These are phyloP conservation scores for Penicillium antarcticum DNA, from an alignment of 495 filamentous ascomycete species.

Conservation along the genomic window DNA sequence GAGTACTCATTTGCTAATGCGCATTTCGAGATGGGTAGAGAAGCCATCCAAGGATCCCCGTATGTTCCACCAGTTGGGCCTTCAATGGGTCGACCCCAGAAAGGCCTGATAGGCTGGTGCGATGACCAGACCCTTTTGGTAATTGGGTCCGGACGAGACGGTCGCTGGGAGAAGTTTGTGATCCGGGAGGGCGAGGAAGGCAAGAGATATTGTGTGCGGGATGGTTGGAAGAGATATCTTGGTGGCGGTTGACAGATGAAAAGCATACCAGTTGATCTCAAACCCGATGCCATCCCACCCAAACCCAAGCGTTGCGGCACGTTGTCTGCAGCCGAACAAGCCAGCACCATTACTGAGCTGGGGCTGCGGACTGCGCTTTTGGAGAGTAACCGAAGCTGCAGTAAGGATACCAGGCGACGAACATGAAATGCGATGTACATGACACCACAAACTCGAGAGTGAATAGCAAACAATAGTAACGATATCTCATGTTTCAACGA, in stretches of 20 bases:
- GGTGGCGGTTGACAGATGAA: slow-evolving; percentile 36
- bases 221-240: slow-evolving; percentile 82
- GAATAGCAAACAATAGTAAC: background rate
- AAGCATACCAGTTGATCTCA: background rate
- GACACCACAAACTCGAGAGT: background rate
- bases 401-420: background rate
- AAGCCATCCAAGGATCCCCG: slow-evolving; percentile 44
- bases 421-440: background rate
- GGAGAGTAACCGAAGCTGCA: background rate
- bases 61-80: slow-evolving; percentile 42
- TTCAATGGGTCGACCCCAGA: slow-evolving; percentile 56
- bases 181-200: slow-evolving; percentile 63
- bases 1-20: slow-evolving; percentile 73
- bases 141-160: slow-evolving; percentile 76
- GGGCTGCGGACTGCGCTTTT: background rate
- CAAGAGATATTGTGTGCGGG: slow-evolving; percentile 56
- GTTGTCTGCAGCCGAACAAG: background rate
- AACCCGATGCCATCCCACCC: background rate
- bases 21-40: slow-evolving; percentile 77
- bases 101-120: slow-evolving; percentile 76
- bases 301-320: background rate
- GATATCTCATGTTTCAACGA: slow-evolving; percentile 19
- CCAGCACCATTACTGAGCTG: background rate
- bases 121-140: slow-evolving; percentile 67
- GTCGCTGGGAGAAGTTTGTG: slow-evolving; percentile 80